Evolutionary conservation across 2,329 filamentous ascomycete species (phyloP).

Genomic region (Aspergillus sclerotialis): DNA sequence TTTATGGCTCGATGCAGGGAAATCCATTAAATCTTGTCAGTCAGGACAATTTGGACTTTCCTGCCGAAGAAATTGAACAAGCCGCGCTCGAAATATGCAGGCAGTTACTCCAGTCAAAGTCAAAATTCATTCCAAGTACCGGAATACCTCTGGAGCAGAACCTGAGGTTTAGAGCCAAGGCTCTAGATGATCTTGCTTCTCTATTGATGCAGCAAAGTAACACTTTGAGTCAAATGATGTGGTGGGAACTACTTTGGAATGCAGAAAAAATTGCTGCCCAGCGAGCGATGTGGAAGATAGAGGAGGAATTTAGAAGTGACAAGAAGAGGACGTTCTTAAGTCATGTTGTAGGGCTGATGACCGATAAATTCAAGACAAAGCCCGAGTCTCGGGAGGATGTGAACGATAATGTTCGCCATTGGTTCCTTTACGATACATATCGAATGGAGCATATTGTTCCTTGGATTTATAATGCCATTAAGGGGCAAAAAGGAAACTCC

Average conservation of each 20-base stretch:
- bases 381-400: constrained; percentile 60
- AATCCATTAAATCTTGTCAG: constrained; percentile 84
- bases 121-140: constrained; percentile 64
- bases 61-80: constrained; percentile 61
- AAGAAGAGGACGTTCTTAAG: constrained; percentile 65
- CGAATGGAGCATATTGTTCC: constrained; percentile 68
- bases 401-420: constrained; percentile 73
- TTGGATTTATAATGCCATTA: constrained; percentile 71
- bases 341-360: constrained; percentile 68
- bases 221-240: constrained; percentile 58
- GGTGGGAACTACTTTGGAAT: constrained; percentile 78
- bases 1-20: constrained; percentile 73
- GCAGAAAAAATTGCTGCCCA: constrained; percentile 86
- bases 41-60: constrained; percentile 59
- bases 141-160: constrained; percentile 76
- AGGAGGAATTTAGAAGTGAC: constrained; percentile 60
- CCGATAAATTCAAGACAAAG: constrained; percentile 67
- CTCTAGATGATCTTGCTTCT: constrained; percentile 66
- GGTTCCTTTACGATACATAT: constrained; percentile 72
- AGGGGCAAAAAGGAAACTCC: constrained; percentile 59
- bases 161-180: constrained; percentile 63
- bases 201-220: constrained; percentile 60
- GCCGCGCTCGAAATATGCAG: constrained; percentile 73
- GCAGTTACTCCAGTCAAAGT: constrained; percentile 73
- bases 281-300: constrained; percentile 69